Conservation (phyloP, 2,329 filamentous ascomycete genomes). For the Pseudogymnoascus sp. region DNA sequence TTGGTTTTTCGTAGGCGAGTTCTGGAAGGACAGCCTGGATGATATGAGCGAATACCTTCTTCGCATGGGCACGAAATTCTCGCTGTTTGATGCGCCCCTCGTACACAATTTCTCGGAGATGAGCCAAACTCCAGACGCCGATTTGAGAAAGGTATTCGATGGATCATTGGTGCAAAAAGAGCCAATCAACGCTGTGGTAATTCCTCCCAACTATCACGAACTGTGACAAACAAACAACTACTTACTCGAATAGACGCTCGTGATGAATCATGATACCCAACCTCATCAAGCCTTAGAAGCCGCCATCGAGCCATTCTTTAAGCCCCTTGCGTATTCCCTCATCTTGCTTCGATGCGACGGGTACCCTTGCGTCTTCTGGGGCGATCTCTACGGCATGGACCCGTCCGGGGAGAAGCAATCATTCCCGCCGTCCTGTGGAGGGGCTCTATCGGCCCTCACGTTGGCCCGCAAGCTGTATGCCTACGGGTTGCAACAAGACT, state of each 20-base stretch:
- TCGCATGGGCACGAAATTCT: conserved; percentile 48
- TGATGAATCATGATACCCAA: conserved; percentile 66
- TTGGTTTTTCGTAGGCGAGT: conserved; percentile 62
- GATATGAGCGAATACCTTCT: conserved; percentile 50
- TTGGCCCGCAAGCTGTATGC: conserved; percentile 57
- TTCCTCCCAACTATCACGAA: conserved; percentile 17
- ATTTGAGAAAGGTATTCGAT: conserved; percentile 57
- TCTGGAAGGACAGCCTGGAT: conserved; percentile 52
- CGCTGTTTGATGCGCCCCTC: conserved; percentile 59
- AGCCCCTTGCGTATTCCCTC: conserved; percentile 61
- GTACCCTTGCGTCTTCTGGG: conserved; percentile 61
- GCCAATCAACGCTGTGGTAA: conserved; percentile 49
- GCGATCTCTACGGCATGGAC: conserved; percentile 57
- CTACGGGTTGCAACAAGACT: conserved; percentile 56
- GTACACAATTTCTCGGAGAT: conserved; percentile 58
- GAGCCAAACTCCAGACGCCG: conserved; percentile 46
- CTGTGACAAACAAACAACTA: background rate
- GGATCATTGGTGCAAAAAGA: conserved; percentile 45
- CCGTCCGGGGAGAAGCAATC: conserved; percentile 36
- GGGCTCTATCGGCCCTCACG: conserved; percentile 48
- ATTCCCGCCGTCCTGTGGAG: conserved; percentile 43
- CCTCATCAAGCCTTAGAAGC: conserved; percentile 54
- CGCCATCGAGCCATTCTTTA: conserved; percentile 57
- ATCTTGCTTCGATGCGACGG: conserved; percentile 58
- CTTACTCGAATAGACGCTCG: conserved; percentile 42